phyloP scores from a whole-genome alignment of 495 filamentous ascomycete species.

The Tuber umbilicatum region DNA sequence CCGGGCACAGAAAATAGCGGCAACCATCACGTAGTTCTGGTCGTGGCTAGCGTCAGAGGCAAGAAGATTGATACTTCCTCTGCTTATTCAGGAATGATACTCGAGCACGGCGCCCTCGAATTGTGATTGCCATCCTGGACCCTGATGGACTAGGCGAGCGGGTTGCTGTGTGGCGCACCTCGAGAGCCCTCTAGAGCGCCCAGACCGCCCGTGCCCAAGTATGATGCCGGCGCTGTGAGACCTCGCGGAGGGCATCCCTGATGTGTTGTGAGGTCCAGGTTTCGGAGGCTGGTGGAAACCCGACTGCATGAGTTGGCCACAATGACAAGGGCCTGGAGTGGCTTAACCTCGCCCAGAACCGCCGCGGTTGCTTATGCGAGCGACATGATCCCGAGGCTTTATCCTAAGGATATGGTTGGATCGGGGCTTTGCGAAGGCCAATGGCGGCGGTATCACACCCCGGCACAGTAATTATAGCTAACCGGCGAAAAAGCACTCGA shows the following conservation, averaged over 20 bases:
- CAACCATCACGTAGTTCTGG: not conserved
- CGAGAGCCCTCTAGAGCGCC: not conserved
- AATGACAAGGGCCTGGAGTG: not conserved
- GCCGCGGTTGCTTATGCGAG: not conserved
- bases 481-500: not conserved
- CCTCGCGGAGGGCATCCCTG: not conserved
- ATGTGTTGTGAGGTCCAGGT: not conserved
- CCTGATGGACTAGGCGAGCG: not conserved
- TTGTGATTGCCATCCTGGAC: not conserved
- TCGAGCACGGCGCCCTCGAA: not conserved
- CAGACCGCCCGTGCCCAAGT: too few species aligned
- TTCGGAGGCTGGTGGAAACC: not conserved
- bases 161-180: not conserved
- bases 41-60: not conserved
- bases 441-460: not conserved
- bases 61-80: not conserved
- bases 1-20: not conserved
- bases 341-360: not conserved
- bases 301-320: not conserved
- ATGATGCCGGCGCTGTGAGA: too few species aligned
- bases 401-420: not conserved
- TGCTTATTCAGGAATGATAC: not conserved
- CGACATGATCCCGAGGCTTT: not conserved
- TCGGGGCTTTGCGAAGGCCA: not conserved
- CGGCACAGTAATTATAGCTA: not conserved